phyloP scores from a whole-genome alignment of 148 eudicot species.

The Talinum fruticosum region DNA sequence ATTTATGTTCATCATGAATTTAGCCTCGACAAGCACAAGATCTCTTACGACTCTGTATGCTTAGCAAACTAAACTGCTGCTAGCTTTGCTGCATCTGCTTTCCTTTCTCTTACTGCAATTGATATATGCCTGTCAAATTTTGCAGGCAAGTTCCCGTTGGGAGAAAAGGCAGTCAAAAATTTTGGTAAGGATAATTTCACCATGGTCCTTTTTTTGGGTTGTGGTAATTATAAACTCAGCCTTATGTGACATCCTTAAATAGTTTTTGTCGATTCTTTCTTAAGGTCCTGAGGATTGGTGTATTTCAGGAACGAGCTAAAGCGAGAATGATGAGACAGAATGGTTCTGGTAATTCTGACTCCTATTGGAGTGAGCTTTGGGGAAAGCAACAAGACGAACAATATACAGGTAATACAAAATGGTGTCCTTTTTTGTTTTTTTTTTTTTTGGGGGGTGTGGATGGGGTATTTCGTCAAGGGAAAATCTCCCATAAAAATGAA shows the following conservation, averaged over 20 bases:
- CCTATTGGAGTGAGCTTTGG: constrained; percentile 75
- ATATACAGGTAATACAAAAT: constrained; percentile 43
- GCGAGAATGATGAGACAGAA: constrained; percentile 70
- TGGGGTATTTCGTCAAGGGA: too few species aligned
- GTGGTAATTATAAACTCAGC: too few species aligned
- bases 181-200: constrained; percentile 49
- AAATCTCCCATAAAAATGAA: too few species aligned
- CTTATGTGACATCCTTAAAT: too few species aligned
- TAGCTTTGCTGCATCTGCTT: not conserved
- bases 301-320: constrained; percentile 70
- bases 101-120: not conserved
- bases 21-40: too few species aligned
- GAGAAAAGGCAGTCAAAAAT: constrained; percentile 78
- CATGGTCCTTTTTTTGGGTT: not conserved
- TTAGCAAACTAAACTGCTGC: too few species aligned
- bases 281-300: not conserved
- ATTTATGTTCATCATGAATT: too few species aligned
- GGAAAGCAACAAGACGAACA: constrained; percentile 50
- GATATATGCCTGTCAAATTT: not conserved
- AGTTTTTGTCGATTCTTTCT: not conserved
- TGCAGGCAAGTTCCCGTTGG: constrained; percentile 87
- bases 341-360: constrained; percentile 44
- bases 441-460: too few species aligned
- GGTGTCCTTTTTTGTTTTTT: too few species aligned
- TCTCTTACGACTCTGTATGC: not conserved